Evolutionary conservation across 495 filamentous ascomycete genomes (phyloP).

Genomic region (Tetracladium setigerum): DNA sequence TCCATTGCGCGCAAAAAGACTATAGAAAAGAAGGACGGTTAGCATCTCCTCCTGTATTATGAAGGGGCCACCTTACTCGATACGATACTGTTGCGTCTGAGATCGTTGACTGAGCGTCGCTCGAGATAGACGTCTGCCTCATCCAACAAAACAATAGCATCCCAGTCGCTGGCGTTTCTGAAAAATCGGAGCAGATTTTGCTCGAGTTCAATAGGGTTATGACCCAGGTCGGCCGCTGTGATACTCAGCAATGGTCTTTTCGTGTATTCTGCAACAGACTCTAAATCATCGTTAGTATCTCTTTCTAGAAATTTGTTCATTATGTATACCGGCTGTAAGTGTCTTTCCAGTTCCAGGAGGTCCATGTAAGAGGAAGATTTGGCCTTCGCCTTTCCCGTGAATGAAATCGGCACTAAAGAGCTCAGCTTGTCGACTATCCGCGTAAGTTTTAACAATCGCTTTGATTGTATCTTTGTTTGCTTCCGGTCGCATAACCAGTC

Average conservation of each 20-base stretch:
- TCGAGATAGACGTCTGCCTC: conserved; percentile 27
- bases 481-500: background rate
- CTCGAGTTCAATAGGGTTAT: background rate
- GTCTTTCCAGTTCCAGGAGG: conserved; percentile 24
- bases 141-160: conserved; percentile 24
- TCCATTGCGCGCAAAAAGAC: conserved; percentile 23
- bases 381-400: conserved; percentile 22
- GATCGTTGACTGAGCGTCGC: conserved; percentile 8
- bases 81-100: conserved; percentile 22
- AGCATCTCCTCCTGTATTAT: no score
- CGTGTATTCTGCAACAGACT: conserved; percentile 20
- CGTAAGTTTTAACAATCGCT: background rate
- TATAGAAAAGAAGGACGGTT: background rate
- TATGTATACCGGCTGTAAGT: no score
- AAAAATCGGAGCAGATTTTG: conserved; percentile 11
- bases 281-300: no score
- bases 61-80: conserved; percentile 8
- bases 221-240: conserved; percentile 18
- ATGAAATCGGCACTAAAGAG: conserved; percentile 16
- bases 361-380: conserved; percentile 25
- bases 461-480: background rate
- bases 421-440: background rate
- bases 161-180: conserved; percentile 4
- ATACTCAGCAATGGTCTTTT: conserved; percentile 16
- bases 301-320: no score